Evolutionary conservation across 208 protist genomes (phyloP).

Genomic region (Herpetomonas tarakana): DNA sequence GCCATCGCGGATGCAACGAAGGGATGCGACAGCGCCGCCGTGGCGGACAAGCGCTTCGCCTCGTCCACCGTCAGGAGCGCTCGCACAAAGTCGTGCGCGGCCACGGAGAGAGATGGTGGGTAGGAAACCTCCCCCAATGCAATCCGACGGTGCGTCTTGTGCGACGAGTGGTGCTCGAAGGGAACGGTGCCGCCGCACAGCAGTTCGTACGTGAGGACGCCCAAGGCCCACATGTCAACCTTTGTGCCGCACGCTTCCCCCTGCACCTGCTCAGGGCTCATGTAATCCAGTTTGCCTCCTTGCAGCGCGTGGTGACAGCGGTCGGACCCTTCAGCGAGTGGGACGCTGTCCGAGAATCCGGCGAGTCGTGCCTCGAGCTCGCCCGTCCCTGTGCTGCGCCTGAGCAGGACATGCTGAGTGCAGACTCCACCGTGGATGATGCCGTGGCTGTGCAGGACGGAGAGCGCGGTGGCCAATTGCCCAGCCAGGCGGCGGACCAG

Average conservation of each 20-base stretch:
- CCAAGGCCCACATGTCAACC: constrained; percentile 74
- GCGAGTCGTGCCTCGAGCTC: constrained; percentile 89
- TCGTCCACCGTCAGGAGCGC: constrained; percentile 50
- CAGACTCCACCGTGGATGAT: constrained; percentile 86
- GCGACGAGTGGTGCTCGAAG: constrained; percentile 35
- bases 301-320: too few species aligned
- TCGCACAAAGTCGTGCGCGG: constrained; percentile 45
- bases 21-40: constrained; percentile 51
- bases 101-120: constrained; percentile 29
- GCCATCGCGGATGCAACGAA: too few species aligned
- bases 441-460: constrained; percentile 44
- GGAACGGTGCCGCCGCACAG: constrained; percentile 46
- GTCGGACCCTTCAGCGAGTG: too few species aligned
- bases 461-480: constrained; percentile 38
- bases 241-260: too few species aligned
- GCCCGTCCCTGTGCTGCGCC: constrained; percentile 13
- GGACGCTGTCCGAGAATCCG: constrained; percentile 94
- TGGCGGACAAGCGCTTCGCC: constrained; percentile 32
- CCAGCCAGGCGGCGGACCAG: constrained; percentile 20
- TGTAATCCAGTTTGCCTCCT: too few species aligned
- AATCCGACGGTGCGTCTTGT: constrained; percentile 38
- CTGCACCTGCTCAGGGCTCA: too few species aligned
- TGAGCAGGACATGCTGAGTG: constrained; percentile 70
- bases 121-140: constrained; percentile 27
- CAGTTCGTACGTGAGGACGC: constrained; percentile 58